Percentiles rank a stretch among this genome's conserved stretches.
Evolutionary conservation across 1,284 basidiomycete genomes (phyloP).

Genomic region (Trametes polyzona): DNA sequence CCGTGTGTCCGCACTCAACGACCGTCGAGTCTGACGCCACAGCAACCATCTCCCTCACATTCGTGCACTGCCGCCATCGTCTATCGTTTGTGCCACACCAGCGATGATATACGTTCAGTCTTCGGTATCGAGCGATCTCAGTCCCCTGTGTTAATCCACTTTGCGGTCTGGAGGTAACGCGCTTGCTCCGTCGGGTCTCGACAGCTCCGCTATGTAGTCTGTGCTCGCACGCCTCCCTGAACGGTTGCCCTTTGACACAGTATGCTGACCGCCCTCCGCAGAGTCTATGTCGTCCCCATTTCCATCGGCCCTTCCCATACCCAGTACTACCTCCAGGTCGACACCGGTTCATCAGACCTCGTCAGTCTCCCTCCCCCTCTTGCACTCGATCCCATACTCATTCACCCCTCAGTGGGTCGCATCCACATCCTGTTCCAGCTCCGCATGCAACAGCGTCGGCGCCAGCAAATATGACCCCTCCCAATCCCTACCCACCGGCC

Average conservation of each 20-base stretch:
- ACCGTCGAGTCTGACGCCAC: too few relatives aligned
- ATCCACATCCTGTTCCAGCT: constrained; percentile 54
- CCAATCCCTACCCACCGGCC: constrained; percentile 44
- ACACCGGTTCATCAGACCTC: constrained; percentile 78
- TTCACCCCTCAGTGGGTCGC: constrained; percentile 48
- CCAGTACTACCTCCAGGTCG: constrained; percentile 64
- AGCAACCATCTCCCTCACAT: too few relatives aligned
- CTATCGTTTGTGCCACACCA: too few relatives aligned
- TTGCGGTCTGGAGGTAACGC: too few relatives aligned
- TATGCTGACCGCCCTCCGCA: constrained; percentile 32
- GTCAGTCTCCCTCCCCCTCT: constrained; percentile 42
- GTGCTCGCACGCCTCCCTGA: too few relatives aligned
- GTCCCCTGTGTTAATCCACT: too few relatives aligned
- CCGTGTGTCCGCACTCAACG: too few relatives aligned
- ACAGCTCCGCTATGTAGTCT: too few relatives aligned
- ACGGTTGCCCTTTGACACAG: background rate
- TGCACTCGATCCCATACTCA: background rate
- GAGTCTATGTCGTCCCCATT: constrained; percentile 64
- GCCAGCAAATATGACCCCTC: constrained; percentile 57
- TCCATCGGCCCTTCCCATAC: constrained; percentile 52
- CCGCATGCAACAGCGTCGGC: constrained; percentile 47
- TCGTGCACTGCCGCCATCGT: too few relatives aligned
- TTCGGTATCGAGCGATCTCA: too few relatives aligned
- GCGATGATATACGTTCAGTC: too few relatives aligned
- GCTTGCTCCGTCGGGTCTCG: too few relatives aligned